Base-by-base conservation (phyloP, 1,284 basidiomycete genomes). In the Takashimella tepidaria region DNA sequence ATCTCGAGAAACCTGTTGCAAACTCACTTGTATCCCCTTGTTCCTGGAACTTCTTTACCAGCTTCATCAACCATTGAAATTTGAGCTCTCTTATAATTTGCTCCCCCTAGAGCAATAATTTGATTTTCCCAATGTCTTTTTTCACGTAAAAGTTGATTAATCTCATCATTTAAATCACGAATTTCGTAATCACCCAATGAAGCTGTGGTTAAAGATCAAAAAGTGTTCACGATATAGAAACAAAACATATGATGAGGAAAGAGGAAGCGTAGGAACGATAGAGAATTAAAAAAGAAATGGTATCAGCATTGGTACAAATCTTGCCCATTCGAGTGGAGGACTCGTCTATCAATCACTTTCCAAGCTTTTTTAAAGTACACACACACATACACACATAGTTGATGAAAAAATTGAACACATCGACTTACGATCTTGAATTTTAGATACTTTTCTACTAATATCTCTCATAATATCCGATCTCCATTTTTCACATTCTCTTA, bases 51-150 rank as follows among this genome's bases (percentile, higher is more conserved):
- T 74, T 96, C 92, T 69, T 89, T 89, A 16, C 92, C 91, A 63
- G 93, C 92, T 60, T 93, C 92, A 68, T 97, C 88, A 60, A 89
- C 68, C 88, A 96, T 95, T 47, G 87, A 84, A 4, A 89, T 85
- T 25, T 76, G 70, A 67, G 89, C 93, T 48, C 93, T 79, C 67
- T 89, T 82, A 70, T 98, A 98, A 69, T 98, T 98, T 23, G 95
- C 96, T 55, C 95, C 96, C 49, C 95, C 96, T 1, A 98, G 79
- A 13, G 86, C 84, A 21, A 98, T 84, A 49, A 98, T 97, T 74
- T 98, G 93, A 63, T 91, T 92, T 79, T 98, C 95, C 90, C 92
- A 99, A 73, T 96, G 91, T 27, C 87, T 77, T 76, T 98, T 98
- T 76, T 99, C 95, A 27, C 95, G 82, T 79, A 98, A 79, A 10